Evolutionary conservation across 495 filamentous ascomycete species (phyloP).

Genomic region (Tuber aestivum): DNA sequence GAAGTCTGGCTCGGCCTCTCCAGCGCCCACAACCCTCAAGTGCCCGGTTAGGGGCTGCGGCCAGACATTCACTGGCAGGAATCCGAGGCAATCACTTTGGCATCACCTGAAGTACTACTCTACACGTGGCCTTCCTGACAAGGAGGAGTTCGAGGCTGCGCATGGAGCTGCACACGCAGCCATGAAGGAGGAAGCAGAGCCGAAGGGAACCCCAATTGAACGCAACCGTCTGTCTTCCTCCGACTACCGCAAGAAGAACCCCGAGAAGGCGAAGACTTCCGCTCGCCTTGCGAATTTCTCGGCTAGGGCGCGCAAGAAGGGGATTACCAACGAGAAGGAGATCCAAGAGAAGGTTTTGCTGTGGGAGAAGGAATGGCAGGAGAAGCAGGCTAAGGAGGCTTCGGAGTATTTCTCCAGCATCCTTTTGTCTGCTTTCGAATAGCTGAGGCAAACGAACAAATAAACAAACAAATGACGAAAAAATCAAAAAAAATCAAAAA

Average conservation of each 20-base stretch:
- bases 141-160: constrained; percentile 37
- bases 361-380: constrained; percentile 43
- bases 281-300: constrained; percentile 40
- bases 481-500: not conserved
- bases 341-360: constrained; percentile 37
- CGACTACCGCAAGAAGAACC: constrained; percentile 42
- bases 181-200: constrained; percentile 41
- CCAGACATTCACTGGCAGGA: constrained; percentile 40
- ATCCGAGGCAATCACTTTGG: constrained; percentile 40
- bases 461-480: not conserved
- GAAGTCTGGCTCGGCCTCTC: constrained; percentile 25
- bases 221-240: constrained; percentile 41
- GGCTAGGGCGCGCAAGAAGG: constrained; percentile 41
- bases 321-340: constrained; percentile 36
- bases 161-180: constrained; percentile 39
- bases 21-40: constrained; percentile 31
- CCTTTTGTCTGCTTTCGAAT: constrained; percentile 41
- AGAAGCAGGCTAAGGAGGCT: constrained; percentile 41
- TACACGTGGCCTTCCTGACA: constrained; percentile 40
- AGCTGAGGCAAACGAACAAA: not conserved
- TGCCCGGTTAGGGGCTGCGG: constrained; percentile 41
- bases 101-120: constrained; percentile 42
- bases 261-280: constrained; percentile 41
- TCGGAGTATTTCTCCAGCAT: constrained; percentile 42
- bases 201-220: constrained; percentile 41